Percentiles rank a stretch among this genome's conserved stretches.
phyloP scores from a whole-genome alignment of 441 rosid species.

The Mallotus japonicus region DNA sequence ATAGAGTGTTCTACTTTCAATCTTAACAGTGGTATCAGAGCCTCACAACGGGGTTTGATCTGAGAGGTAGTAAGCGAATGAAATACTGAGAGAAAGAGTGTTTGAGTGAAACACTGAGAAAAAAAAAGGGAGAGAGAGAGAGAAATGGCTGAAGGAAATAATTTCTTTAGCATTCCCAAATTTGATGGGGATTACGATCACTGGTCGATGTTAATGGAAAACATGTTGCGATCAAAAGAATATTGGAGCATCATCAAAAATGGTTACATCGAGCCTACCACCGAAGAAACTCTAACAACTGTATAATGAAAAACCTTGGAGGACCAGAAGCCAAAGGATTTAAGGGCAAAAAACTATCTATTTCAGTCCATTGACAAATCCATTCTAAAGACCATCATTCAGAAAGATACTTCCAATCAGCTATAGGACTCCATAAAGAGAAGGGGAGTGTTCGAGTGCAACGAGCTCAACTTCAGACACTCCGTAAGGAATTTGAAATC shows the following conservation, averaged over 20 bases:
- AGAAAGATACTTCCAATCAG: not conserved
- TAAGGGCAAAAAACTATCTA: not conserved
- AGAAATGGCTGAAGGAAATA: not conserved
- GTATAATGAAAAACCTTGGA: not conserved
- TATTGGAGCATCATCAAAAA: not conserved
- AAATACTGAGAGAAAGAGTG: not conserved
- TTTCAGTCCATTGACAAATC: not conserved
- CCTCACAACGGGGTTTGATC: not conserved
- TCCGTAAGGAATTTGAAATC: not conserved
- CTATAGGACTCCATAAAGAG: not conserved
- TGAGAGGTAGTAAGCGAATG: not conserved
- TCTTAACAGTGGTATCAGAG: not conserved
- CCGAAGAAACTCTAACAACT: not conserved
- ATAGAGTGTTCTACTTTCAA: not conserved
- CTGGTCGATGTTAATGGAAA: not conserved
- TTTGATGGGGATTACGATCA: conserved; percentile 4
- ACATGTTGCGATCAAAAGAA: not conserved
- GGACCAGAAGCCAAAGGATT: not conserved
- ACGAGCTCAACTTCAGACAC: not conserved
- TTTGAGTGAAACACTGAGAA: not conserved
- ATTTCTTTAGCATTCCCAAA: not conserved
- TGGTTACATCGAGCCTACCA: not conserved
- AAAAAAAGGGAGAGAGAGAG: not conserved
- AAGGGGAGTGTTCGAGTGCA: not conserved
- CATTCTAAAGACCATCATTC: not conserved